Base-by-base conservation (phyloP, 148 eudicot species). In the Chenopodium album region DNA sequence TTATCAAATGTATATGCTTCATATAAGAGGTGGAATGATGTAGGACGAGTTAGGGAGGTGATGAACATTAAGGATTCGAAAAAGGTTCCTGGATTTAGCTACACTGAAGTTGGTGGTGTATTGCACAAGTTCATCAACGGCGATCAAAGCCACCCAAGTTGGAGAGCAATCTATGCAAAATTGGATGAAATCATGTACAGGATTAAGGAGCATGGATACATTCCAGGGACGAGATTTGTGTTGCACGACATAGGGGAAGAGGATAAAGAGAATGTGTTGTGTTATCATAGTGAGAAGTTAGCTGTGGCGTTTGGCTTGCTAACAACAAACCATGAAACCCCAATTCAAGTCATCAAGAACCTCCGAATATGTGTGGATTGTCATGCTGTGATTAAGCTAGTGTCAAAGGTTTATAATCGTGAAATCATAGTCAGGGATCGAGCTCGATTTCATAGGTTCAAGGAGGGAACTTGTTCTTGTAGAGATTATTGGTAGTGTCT, bases 341-440 rank as follows among this genome's bases (percentile, higher is more conserved):
- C 89, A 14, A 89, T 94, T 75, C 92, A 85, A 73, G 94, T 94
- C 66, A 92, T 88, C 48, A 94, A 94, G 86, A 94, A 94, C 78
- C 91, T 94, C 16, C 85, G 98, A 52, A 94, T 92, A 77, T 92
- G 98, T 87, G 98, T 94, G 81, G 98, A 94, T 89, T 94, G 98
- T 76, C 98, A 94, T 90, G 90, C 81, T 46, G 92, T 90, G 37
- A 88, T 94, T 32, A 94, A 94, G 85, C 88, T 94, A 47, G 84
- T 92, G 80, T 92, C 98, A 0, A 90, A 91, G 74, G 78, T 89
- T 63, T 92, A 94, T 85, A 86, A 82, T 52, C 85, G 98, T 52
- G 97, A 92, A 69, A 92, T 94, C 67, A 88, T 91, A 60, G 94
- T 94, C 11, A 87, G 98, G 86, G 97, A 92, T 76, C 89, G 94